A percentile compares a stretch with the other conserved stretches of the same genome.
Evolutionary conservation across 78 protist species (phyloP).

Genomic region (Dictyostelium firmibasis): DNA sequence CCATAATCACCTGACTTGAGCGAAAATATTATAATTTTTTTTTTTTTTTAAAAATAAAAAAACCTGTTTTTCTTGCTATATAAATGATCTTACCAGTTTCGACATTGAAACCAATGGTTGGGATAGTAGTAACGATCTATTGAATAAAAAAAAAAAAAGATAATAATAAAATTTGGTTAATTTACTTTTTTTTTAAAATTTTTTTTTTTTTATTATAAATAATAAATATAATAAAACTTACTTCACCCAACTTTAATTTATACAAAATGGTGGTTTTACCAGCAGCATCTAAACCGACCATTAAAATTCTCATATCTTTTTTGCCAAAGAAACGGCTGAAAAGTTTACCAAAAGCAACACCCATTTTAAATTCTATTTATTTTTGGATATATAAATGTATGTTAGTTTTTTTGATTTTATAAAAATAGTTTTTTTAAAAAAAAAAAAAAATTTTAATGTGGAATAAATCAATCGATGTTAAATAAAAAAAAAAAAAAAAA

Average conservation of each 20-base stretch:
- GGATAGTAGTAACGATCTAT: conserved; percentile 72
- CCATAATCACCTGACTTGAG: too few species aligned
- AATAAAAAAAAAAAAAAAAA: not conserved
- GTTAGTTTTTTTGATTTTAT: not conserved
- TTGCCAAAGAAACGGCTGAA: conserved; percentile 75
- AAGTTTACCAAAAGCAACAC: conserved; percentile 38
- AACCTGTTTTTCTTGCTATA: not conserved
- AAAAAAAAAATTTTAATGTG: not conserved
- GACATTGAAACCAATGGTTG: conserved; percentile 87
- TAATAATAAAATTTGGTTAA: too few species aligned
- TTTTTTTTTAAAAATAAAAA: too few species aligned
- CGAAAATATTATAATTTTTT: too few species aligned
- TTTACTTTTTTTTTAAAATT: too few species aligned
- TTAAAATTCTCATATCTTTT: conserved; percentile 92
- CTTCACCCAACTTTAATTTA: conserved; percentile 75
- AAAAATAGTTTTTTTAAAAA: not conserved
- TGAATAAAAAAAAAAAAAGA: not conserved
- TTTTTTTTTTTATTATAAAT: too few species aligned
- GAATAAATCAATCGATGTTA: not conserved
- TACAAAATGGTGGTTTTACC: conserved; percentile 90
- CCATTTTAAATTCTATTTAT: conserved; percentile 76
- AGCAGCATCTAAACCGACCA: conserved; percentile 97
- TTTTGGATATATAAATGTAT: conserved; percentile 86
- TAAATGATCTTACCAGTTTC: conserved; percentile 28
- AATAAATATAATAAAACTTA: not conserved